A percentile compares a stretch with the other conserved stretches of the same genome.
These are phyloP conservation scores for Dendrobium nobile DNA, from an alignment of 106 monocot species.

Conservation along the genomic window DNA sequence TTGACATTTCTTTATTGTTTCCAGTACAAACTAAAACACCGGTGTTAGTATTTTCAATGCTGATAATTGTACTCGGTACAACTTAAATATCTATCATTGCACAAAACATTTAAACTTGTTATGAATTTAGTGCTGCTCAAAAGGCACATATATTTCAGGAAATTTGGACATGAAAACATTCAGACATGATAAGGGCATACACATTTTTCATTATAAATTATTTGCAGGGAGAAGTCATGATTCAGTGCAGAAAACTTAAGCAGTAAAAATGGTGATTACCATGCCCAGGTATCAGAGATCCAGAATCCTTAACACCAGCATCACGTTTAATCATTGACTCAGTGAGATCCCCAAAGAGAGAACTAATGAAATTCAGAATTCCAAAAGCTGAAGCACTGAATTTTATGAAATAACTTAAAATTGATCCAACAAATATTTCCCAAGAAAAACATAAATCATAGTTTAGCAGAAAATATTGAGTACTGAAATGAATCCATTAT, in stretches of 20 bases:
- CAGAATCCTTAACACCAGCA: conserved; percentile 98
- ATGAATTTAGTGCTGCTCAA: neutral
- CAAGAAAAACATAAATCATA: conserved; percentile 3
- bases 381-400: conserved; percentile 86
- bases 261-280: conserved; percentile 32
- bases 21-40: neutral
- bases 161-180: neutral
- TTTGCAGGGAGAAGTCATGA: neutral
- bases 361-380: conserved; percentile 72
- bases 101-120: neutral
- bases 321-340: conserved; percentile 97
- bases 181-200: neutral
- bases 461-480: neutral
- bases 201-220: neutral
- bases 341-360: conserved; percentile 86
- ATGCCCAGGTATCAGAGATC: conserved; percentile 97
- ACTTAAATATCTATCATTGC: neutral
- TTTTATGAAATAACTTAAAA: conserved; percentile 1
- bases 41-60: neutral
- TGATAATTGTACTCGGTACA: neutral
- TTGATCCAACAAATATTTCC: neutral
- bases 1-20: neutral
- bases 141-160: neutral
- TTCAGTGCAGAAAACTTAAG: neutral
- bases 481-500: neutral